Evolutionary conservation across 768 basidiomycete genomes (phyloP).

Genomic region (Sarcomyxa edulis): DNA sequence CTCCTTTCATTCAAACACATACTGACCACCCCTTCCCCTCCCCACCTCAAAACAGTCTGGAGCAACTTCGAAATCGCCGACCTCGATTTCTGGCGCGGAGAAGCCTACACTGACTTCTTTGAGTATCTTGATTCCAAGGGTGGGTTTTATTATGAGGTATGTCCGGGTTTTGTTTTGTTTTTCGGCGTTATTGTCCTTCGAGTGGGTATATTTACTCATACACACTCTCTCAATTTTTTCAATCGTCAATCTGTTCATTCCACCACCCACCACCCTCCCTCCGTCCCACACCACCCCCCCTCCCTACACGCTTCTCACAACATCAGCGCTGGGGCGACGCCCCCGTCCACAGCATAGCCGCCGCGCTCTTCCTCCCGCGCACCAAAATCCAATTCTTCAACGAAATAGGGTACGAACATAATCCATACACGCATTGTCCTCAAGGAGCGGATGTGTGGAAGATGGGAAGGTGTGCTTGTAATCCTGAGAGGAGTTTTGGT

Average conservation of each 20-base stretch:
- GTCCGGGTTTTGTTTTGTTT: no score
- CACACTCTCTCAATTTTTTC: slow-evolving; percentile 23
- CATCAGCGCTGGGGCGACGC: slow-evolving; percentile 37
- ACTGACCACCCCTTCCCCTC: neutral
- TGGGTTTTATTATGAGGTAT: slow-evolving; percentile 68
- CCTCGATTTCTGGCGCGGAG: slow-evolving; percentile 61
- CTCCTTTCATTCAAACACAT: neutral
- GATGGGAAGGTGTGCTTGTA: slow-evolving; percentile 60
- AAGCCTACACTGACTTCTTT: slow-evolving; percentile 63
- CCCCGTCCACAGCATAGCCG: slow-evolving; percentile 54
- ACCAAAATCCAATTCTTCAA: slow-evolving; percentile 78
- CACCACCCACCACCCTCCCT: slow-evolving; percentile 32
- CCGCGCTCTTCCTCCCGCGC: slow-evolving; percentile 46
- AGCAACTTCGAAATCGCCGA: slow-evolving; percentile 72
- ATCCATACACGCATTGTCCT: slow-evolving; percentile 72
- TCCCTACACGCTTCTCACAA: neutral
- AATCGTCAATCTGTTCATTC: slow-evolving; percentile 23
- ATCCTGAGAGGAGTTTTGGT: slow-evolving; percentile 59
- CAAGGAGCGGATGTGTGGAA: slow-evolving; percentile 37
- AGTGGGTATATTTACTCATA: no score
- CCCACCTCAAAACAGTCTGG: slow-evolving; percentile 45
- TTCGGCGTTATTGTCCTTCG: no score
- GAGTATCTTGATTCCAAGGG: slow-evolving; percentile 56
- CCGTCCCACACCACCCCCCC: slow-evolving; percentile 31
- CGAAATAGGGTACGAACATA: slow-evolving; percentile 81